phyloP scores from a whole-genome alignment of 805 yeast genomes.

The Wickerhamiella siamensis region DNA sequence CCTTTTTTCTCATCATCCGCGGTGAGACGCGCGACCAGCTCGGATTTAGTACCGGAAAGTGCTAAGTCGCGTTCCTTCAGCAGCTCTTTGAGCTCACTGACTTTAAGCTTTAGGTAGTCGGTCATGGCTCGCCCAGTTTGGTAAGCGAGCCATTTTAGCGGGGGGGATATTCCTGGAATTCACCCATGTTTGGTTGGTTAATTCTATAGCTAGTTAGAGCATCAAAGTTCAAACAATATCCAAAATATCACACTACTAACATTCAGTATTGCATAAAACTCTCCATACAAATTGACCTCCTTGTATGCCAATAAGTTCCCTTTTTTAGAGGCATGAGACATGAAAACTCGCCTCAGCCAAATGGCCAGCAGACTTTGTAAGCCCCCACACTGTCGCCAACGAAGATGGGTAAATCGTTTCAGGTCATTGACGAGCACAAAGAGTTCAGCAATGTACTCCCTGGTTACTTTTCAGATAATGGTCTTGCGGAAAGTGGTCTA shows the following conservation, averaged over 20 bases:
- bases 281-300: no score
- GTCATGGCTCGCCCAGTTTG: background rate
- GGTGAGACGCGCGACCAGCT: constrained; percentile 47
- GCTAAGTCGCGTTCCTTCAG: constrained; percentile 56
- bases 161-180: no score
- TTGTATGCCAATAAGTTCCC: no score
- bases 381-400: background rate
- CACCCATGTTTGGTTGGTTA: no score
- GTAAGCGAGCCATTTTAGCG: no score
- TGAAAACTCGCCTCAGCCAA: no score
- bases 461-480: constrained; percentile 20
- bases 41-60: constrained; percentile 67
- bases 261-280: no score
- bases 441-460: constrained; percentile 31
- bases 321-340: no score
- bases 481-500: constrained; percentile 33
- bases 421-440: constrained; percentile 49
- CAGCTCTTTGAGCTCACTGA: constrained; percentile 68
- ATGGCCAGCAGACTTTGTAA: background rate
- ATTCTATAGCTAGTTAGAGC: no score
- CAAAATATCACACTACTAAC: no score
- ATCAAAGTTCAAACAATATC: no score
- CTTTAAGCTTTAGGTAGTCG: constrained; percentile 27
- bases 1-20: constrained; percentile 34
- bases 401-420: constrained; percentile 19